phyloP scores from a whole-genome alignment of 495 filamentous ascomycete genomes.

The Penicillium malachiteum region DNA sequence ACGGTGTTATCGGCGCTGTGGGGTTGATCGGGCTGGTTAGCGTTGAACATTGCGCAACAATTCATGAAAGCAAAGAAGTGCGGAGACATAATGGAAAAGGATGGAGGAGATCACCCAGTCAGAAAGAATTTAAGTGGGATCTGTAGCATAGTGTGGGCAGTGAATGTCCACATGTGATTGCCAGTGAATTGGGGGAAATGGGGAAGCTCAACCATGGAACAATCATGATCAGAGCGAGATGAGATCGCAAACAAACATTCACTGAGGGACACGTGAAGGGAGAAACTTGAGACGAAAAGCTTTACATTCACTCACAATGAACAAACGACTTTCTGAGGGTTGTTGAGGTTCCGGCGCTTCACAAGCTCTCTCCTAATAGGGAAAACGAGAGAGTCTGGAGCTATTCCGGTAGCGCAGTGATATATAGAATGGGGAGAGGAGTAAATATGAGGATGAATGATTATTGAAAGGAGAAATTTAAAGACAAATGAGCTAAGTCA shows the following conservation, averaged over 20 bases:
- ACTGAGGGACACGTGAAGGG: too few species aligned
- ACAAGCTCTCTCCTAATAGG: neutral
- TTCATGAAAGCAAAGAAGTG: neutral
- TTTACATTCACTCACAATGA: neutral
- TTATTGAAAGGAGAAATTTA: neutral
- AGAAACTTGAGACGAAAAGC: too few species aligned
- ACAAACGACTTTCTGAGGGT: neutral
- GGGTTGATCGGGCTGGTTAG: constrained; percentile 6
- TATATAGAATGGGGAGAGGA: neutral
- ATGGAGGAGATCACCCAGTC: too few species aligned
- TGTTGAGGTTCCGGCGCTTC: neutral
- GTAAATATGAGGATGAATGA: neutral
- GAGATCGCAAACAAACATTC: neutral
- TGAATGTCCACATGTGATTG: too few species aligned
- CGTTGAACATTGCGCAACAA: neutral
- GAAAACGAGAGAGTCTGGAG: neutral
- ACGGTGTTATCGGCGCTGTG: constrained; percentile 4
- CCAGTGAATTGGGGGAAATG: neutral
- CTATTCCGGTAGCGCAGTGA: neutral
- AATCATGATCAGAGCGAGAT: neutral
- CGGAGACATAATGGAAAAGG: too few species aligned
- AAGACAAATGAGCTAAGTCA: neutral
- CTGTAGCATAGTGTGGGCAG: too few species aligned
- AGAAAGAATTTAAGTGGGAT: too few species aligned
- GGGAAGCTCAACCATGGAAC: neutral